Conservation (phyloP, 257 asterid genomes). For the Nicotiana obtusifolia region DNA sequence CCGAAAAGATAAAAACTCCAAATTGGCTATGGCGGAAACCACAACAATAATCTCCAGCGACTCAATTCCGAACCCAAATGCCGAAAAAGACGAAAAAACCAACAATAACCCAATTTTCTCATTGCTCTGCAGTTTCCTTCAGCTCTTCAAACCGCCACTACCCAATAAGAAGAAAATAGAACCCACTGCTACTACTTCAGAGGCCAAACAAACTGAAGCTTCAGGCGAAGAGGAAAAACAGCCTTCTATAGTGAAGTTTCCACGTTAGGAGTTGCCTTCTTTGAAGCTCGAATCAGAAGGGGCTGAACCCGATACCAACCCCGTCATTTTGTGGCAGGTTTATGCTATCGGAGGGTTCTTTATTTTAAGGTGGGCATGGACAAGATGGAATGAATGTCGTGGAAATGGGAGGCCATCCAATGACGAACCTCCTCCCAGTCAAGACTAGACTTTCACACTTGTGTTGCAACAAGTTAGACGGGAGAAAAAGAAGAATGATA, state of each 20-base stretch:
- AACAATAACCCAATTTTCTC: slow-evolving; percentile 36
- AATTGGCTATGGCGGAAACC: slow-evolving; percentile 8
- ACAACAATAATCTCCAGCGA: not conserved
- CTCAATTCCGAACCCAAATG: not conserved
- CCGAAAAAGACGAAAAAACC: not conserved
- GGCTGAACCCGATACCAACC: slow-evolving; percentile 41
- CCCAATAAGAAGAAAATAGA: slow-evolving; percentile 16
- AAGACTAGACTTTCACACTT: slow-evolving; percentile 26
- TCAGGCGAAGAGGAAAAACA: slow-evolving; percentile 19
- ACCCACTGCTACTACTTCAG: slow-evolving; percentile 20
- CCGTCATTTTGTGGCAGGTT: slow-evolving; percentile 74
- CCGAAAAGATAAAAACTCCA: too few relatives aligned
- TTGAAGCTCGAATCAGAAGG: slow-evolving; percentile 52
- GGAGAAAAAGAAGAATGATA: not conserved
- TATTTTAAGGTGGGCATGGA: slow-evolving; percentile 84
- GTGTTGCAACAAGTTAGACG: not conserved
- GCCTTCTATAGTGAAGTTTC: slow-evolving; percentile 32
- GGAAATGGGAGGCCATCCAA: slow-evolving; percentile 47
- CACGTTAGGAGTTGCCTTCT: slow-evolving; percentile 32
- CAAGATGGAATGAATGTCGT: slow-evolving; percentile 75
- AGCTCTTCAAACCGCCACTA: slow-evolving; percentile 41
- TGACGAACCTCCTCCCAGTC: slow-evolving; percentile 38
- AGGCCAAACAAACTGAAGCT: slow-evolving; percentile 6
- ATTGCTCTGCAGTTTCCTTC: slow-evolving; percentile 37
- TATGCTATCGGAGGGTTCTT: slow-evolving; percentile 82